phyloP scores from a whole-genome alignment of 2,329 filamentous ascomycete species.

The Cercospora sp. region DNA sequence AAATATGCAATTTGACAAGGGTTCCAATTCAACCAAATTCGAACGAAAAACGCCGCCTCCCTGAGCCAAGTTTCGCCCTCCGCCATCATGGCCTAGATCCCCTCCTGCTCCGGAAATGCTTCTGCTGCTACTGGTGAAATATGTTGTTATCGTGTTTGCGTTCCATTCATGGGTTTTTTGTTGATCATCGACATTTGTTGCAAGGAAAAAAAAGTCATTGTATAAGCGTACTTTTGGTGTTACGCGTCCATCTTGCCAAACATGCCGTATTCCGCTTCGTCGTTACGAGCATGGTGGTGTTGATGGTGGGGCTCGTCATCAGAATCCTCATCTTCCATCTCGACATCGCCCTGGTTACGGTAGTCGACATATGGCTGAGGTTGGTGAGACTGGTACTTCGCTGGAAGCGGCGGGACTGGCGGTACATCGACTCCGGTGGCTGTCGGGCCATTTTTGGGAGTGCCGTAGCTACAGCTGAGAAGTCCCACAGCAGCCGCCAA shows the following conservation, averaged over 20 bases:
- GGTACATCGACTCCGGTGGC: slow-evolving; percentile 72
- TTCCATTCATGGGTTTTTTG: neutral
- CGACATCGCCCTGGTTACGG: slow-evolving; percentile 44
- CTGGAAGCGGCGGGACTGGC: slow-evolving; percentile 82
- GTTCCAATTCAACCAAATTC: neutral
- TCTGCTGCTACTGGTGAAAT: slow-evolving; percentile 4
- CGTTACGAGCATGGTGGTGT: slow-evolving; percentile 53
- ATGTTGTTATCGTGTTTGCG: neutral
- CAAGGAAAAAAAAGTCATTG: neutral
- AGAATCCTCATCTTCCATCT: slow-evolving; percentile 55
- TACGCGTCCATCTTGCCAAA: slow-evolving; percentile 84
- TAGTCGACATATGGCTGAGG: slow-evolving; percentile 41
- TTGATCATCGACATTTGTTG: neutral
- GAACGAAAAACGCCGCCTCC: neutral
- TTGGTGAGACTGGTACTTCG: slow-evolving; percentile 68
- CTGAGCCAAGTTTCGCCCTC: neutral
- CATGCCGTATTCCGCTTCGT: slow-evolving; percentile 92
- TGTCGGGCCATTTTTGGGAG: slow-evolving; percentile 66
- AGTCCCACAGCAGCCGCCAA: slow-evolving; percentile 87
- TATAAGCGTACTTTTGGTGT: neutral
- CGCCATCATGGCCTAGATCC: neutral
- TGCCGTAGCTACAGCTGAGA: slow-evolving; percentile 87
- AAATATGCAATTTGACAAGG: neutral
- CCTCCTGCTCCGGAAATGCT: neutral
- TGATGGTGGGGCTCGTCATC: slow-evolving; percentile 36